These are phyloP conservation scores for Gossypium gossypioides DNA, from an alignment of 441 rosid genomes.

Conservation along the genomic window DNA sequence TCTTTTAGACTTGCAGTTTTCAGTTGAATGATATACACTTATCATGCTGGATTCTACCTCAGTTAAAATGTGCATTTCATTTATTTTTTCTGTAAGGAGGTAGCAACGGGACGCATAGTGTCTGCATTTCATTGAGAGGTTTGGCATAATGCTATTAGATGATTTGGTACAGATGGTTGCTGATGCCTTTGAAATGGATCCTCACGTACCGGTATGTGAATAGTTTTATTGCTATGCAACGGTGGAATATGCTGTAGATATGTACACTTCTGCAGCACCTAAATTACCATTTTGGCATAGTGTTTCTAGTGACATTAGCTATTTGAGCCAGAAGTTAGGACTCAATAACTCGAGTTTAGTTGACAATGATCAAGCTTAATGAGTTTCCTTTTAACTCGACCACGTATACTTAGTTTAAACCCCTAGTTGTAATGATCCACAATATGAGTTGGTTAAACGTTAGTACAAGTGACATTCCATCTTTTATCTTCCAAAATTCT, in stretches of 20 bases:
- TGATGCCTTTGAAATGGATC: background rate
- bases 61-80: background rate
- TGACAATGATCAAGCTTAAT: too few species aligned
- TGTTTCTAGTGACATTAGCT: background rate
- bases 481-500: background rate
- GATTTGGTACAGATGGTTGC: background rate
- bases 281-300: background rate
- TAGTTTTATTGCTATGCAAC: background rate
- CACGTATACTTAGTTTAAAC: too few species aligned
- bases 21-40: background rate
- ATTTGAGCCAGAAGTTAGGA: background rate
- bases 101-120: background rate
- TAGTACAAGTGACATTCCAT: background rate
- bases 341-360: too few species aligned
- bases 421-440: too few species aligned
- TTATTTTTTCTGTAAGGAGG: background rate
- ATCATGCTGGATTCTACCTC: background rate
- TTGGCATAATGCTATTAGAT: background rate
- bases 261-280: background rate
- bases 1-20: background rate
- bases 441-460: background rate
- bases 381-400: too few species aligned
- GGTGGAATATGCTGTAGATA: background rate
- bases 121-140: background rate
- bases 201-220: background rate